These are phyloP conservation scores for Stagonosporopsis tanaceti DNA, from an alignment of 2,329 filamentous ascomycete genomes.

Conservation along the genomic window DNA sequence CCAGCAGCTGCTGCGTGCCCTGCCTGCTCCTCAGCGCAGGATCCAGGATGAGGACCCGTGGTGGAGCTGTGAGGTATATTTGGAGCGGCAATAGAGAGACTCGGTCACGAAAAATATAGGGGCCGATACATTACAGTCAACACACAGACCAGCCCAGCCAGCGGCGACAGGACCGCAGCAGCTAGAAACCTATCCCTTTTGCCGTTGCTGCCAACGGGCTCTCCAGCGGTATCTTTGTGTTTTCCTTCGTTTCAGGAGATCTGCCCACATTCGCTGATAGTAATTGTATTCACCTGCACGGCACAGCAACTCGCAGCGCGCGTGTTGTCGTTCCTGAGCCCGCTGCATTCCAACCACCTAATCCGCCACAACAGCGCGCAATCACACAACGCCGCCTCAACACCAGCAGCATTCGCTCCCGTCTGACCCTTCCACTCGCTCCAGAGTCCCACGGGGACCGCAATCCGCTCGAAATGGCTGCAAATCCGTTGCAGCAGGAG, in stretches of 20 bases:
- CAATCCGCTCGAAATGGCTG: slow-evolving; percentile 60
- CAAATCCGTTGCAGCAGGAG: slow-evolving; percentile 68
- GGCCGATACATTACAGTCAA: slow-evolving; percentile 24
- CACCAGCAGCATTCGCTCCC: slow-evolving; percentile 19
- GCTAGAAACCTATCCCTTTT: slow-evolving; percentile 30
- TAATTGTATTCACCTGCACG: slow-evolving; percentile 26
- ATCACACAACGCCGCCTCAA: slow-evolving; percentile 12
- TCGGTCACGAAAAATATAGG: slow-evolving; percentile 7
- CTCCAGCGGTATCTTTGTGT: slow-evolving; percentile 19
- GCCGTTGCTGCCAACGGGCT: slow-evolving; percentile 28
- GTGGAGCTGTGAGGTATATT: slow-evolving; percentile 24
- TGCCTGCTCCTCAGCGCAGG: slow-evolving; percentile 13
- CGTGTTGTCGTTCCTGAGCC: slow-evolving; percentile 26
- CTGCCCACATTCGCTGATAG: slow-evolving; percentile 43
- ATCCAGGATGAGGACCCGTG: slow-evolving; percentile 2
- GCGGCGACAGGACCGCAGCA: not conserved
- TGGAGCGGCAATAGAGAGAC: slow-evolving; percentile 13
- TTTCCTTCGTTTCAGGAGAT: slow-evolving; percentile 42
- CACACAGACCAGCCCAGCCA: slow-evolving; percentile 27
- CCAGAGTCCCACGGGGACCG: slow-evolving; percentile 50
- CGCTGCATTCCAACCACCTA: slow-evolving; percentile 36
- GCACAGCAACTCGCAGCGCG: slow-evolving; percentile 16
- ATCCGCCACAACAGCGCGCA: slow-evolving; percentile 19
- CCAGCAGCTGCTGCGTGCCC: slow-evolving; percentile 13
- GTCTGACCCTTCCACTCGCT: slow-evolving; percentile 39